Base-by-base conservation (phyloP, 2,329 filamentous ascomycete species). In the Cladophialophora carrionii region DNA sequence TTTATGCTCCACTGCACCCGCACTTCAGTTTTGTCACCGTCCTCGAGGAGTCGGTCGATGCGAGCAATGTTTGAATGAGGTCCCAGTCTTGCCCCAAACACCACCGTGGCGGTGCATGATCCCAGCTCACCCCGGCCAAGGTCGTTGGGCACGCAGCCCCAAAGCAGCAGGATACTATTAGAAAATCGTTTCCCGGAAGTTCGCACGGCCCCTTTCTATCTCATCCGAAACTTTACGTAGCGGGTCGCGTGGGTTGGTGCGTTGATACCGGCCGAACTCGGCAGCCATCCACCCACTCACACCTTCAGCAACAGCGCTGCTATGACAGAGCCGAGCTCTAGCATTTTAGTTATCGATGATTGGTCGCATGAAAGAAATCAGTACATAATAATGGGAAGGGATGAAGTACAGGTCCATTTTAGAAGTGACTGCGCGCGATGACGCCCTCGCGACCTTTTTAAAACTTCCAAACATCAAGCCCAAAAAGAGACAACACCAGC, bases 1-100 rank as follows among this genome's bases (percentile, higher is more conserved):
- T 52, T 24, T 60, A 22, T 4, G 26, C 24, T 60, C 49, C 49
- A 17, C 46, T 48, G 24, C n/a, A 26, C 46, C 54, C 54, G 29
- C 29, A 14, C 22, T 54, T 8, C 24, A 10, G 29, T 20, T 20
- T 34, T 54, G 5, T 43, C 37, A n/a, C 37, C n/a, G 37, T 43
- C 8, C 2, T 43, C 8, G 17, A 43, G 14, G 34, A 17, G n/a
- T 20, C 17, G 37, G 6, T 8, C 37, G 8, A 43, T 43, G 37
- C 17, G 17, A 17, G 1, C 17, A 43, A 43, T 43, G 6, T 20
- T 14, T 8, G 37, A 14, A n/a, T 17, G 37, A 43, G 37, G 37
- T 17, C 17, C 14, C 37, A 43, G 37, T 43, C 17, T 14, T 43
- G 3, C 37, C 37, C 7, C 2, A 41, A n/a, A n/a, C 37, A n/a